A percentile compares a stretch with the other conserved stretches of the same genome.
Conservation (phyloP, 441 rosid genomes). For the Arabidopsis lyrata region DNA sequence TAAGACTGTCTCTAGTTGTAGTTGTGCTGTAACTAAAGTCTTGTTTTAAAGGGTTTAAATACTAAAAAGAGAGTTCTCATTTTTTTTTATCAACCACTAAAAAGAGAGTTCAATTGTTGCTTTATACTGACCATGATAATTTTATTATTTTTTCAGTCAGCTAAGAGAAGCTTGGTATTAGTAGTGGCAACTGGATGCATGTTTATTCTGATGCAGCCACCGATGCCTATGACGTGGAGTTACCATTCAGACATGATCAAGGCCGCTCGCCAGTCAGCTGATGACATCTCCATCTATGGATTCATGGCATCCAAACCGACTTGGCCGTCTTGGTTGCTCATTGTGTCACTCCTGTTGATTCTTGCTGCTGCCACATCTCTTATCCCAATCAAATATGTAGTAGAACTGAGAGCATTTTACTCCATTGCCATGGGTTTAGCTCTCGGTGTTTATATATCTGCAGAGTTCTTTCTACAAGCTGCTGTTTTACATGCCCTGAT, state of each 20-base stretch:
- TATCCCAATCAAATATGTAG: slow-evolving; percentile 86
- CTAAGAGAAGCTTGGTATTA: slow-evolving; percentile 90
- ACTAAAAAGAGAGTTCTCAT: slow-evolving; percentile 18
- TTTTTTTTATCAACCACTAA: neutral
- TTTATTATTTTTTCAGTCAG: slow-evolving; percentile 62
- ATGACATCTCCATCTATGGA: slow-evolving; percentile 96
- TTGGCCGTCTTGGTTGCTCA: slow-evolving; percentile 98
- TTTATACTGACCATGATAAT: slow-evolving; percentile 37
- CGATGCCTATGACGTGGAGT: slow-evolving; percentile 91
- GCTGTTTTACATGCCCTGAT: slow-evolving; percentile 86
- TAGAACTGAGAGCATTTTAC: slow-evolving; percentile 84
- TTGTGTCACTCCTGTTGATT: slow-evolving; percentile 80
- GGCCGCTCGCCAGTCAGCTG: slow-evolving; percentile 92
- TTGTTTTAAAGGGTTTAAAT: slow-evolving; percentile 16
- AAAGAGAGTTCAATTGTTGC: slow-evolving; percentile 21
- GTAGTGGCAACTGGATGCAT: slow-evolving; percentile 92
- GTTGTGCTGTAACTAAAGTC: slow-evolving; percentile 25
- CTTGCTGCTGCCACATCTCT: slow-evolving; percentile 85
- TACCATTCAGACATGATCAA: slow-evolving; percentile 82
- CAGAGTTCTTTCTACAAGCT: slow-evolving; percentile 97
- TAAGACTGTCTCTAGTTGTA: slow-evolving; percentile 15
- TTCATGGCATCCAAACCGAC: slow-evolving; percentile 93
- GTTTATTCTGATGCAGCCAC: slow-evolving; percentile 95
- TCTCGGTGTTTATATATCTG: slow-evolving; percentile 93
- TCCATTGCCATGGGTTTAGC: slow-evolving; percentile 87